Conservation (phyloP, 768 basidiomycete species). For the Tulasnella sp. region DNA sequence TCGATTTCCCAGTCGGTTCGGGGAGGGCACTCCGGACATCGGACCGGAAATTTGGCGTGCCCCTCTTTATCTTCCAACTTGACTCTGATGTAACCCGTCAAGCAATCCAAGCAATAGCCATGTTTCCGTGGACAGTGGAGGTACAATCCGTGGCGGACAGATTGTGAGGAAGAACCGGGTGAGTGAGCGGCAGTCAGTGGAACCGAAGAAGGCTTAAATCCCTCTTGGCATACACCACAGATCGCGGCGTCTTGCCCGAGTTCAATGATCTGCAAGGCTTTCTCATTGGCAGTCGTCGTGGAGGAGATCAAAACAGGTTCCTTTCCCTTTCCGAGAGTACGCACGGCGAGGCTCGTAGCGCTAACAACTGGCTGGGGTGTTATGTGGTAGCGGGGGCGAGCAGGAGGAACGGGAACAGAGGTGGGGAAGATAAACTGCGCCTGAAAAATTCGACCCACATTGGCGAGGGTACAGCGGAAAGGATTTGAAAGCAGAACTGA, state of each 20-base stretch:
- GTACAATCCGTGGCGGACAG: background rate
- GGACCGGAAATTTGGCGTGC: background rate
- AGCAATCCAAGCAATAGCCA: constrained; percentile 19
- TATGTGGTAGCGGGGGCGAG: background rate
- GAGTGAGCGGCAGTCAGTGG: background rate
- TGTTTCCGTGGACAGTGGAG: background rate
- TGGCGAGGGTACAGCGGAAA: background rate
- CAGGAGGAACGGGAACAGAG: background rate
- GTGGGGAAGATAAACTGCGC: background rate
- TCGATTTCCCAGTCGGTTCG: constrained; percentile 13
- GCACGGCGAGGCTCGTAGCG: background rate
- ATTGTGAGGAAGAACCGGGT: background rate
- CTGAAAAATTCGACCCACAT: background rate
- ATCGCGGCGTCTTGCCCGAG: background rate
- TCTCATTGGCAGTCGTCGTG: background rate
- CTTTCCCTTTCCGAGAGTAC: background rate
- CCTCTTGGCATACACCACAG: constrained; percentile 19
- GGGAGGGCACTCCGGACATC: constrained; percentile 19
- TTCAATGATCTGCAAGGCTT: background rate
- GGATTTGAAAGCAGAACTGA: background rate
- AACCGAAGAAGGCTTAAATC: background rate
- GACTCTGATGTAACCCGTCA: constrained; percentile 14
- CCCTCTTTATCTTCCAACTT: constrained; percentile 8
- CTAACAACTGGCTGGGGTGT: background rate
- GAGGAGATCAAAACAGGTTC: background rate